Conservation (phyloP, 2,329 filamentous ascomycete genomes). For the Cercospora berteroae region DNA sequence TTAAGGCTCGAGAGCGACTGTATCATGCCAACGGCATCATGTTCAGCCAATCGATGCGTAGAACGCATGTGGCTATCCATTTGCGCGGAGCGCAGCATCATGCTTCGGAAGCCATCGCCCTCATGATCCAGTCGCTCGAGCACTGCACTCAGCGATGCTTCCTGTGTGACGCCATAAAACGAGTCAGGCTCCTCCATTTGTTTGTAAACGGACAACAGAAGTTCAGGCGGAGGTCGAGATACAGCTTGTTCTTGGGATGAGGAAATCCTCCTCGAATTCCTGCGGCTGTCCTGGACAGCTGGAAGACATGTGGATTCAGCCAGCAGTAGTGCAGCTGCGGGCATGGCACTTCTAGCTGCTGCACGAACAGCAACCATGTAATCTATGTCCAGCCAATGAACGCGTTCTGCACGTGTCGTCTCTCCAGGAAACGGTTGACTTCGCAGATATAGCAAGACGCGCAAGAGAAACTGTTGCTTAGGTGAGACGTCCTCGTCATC, state of each 20-base stretch:
- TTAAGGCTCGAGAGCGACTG: slow-evolving; percentile 77
- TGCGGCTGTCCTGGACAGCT: slow-evolving; percentile 17
- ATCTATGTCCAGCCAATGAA: slow-evolving; percentile 83
- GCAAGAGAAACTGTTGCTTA: slow-evolving; percentile 71
- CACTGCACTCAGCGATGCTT: slow-evolving; percentile 72
- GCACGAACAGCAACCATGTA: slow-evolving; percentile 67
- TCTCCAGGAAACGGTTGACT: slow-evolving; percentile 75
- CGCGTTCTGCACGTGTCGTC: slow-evolving; percentile 71
- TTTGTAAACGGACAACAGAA: slow-evolving; percentile 80
- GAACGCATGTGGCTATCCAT: slow-evolving; percentile 80
- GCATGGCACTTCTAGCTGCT: slow-evolving; percentile 76
- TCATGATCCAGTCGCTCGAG: slow-evolving; percentile 85
- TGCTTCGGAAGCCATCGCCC: slow-evolving; percentile 77
- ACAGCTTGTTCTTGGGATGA: slow-evolving; percentile 15
- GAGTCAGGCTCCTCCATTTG: slow-evolving; percentile 94
- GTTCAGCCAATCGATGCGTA: slow-evolving; percentile 53
- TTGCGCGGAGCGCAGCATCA: slow-evolving; percentile 86
- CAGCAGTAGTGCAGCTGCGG: slow-evolving; percentile 80
- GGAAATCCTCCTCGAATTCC: slow-evolving; percentile 30
- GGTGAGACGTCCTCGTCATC: slow-evolving; percentile 51
- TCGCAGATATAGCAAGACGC: slow-evolving; percentile 81
- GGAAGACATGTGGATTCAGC: slow-evolving; percentile 58
- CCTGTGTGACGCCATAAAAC: slow-evolving; percentile 86
- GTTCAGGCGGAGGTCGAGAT: slow-evolving; percentile 53
- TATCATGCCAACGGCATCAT: slow-evolving; percentile 68